These are phyloP conservation scores for Fusarium longipes DNA, from an alignment of 2,329 filamentous ascomycete species.

Conservation along the genomic window DNA sequence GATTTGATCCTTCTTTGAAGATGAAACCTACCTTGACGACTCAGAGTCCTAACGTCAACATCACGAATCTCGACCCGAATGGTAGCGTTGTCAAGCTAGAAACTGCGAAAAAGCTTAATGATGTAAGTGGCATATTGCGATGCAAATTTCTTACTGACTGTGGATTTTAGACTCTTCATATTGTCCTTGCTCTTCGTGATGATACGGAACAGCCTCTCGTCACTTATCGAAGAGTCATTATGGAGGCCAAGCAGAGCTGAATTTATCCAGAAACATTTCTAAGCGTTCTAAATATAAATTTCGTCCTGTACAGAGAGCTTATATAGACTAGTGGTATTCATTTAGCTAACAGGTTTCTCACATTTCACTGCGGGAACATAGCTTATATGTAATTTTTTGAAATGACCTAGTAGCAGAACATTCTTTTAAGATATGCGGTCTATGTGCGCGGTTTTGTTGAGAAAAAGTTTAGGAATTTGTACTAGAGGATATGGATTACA, in stretches of 20 bases:
- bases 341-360: too few relatives aligned
- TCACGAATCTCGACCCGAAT: not conserved
- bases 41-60: slow-evolving; percentile 11
- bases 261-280: too few relatives aligned
- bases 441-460: too few relatives aligned
- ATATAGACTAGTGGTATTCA: too few relatives aligned
- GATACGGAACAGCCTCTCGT: not conserved
- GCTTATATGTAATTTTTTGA: too few relatives aligned
- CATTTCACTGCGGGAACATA: too few relatives aligned
- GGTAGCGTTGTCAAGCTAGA: slow-evolving; percentile 7
- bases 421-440: too few relatives aligned
- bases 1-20: not conserved
- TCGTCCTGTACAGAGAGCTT: too few relatives aligned
- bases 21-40: not conserved
- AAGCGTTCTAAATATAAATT: too few relatives aligned
- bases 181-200: slow-evolving; percentile 6
- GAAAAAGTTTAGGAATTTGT: too few relatives aligned
- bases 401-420: too few relatives aligned
- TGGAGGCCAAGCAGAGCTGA: not conserved
- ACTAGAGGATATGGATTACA: too few relatives aligned
- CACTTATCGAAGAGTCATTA: slow-evolving; percentile 5
- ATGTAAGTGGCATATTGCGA: not conserved
- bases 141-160: fast-evolving
- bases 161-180: not conserved
- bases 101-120: not conserved